Evolutionary conservation across 768 basidiomycete genomes (phyloP).

Genomic region (Solioccasus polychromus): DNA sequence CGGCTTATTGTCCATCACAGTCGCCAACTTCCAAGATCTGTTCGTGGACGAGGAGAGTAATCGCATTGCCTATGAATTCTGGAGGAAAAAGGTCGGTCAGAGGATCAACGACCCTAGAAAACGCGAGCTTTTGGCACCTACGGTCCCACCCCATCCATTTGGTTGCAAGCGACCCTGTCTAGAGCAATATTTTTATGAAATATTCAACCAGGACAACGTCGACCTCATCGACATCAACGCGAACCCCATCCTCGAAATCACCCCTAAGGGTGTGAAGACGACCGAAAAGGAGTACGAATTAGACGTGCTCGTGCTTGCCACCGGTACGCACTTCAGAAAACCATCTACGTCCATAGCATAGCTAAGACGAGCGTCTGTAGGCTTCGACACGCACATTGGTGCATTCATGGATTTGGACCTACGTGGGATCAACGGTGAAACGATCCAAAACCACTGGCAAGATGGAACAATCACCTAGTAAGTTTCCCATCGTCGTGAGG

Average conservation of each 20-base stretch:
- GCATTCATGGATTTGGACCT: conserved; percentile 8
- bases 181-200: conserved; percentile 10
- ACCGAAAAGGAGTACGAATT: conserved; percentile 4
- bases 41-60: background rate
- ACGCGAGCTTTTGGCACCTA: background rate
- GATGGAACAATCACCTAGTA: conserved; percentile 16
- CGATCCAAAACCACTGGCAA: conserved; percentile 15
- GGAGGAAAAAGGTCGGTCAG: conserved; percentile 6
- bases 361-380: background rate
- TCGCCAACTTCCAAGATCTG: conserved; percentile 9
- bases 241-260: conserved; percentile 10
- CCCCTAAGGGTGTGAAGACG: conserved; percentile 7
- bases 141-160: conserved; percentile 6
- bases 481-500: background rate
- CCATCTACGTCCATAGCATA: no score
- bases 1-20: background rate
- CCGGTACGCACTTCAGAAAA: background rate
- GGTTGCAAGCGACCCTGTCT: conserved; percentile 6
- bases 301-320: conserved; percentile 10
- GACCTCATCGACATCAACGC: conserved; percentile 11
- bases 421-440: conserved; percentile 7
- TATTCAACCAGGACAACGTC: conserved; percentile 9
- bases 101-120: conserved; percentile 4
- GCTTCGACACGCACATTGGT: conserved; percentile 6
- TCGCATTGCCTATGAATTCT: conserved; percentile 8